Evolutionary conservation across 768 basidiomycete species (phyloP), one percentile per base, ranked within the genome.

Genomic region (Symmetrospora coprosmae): DNA sequence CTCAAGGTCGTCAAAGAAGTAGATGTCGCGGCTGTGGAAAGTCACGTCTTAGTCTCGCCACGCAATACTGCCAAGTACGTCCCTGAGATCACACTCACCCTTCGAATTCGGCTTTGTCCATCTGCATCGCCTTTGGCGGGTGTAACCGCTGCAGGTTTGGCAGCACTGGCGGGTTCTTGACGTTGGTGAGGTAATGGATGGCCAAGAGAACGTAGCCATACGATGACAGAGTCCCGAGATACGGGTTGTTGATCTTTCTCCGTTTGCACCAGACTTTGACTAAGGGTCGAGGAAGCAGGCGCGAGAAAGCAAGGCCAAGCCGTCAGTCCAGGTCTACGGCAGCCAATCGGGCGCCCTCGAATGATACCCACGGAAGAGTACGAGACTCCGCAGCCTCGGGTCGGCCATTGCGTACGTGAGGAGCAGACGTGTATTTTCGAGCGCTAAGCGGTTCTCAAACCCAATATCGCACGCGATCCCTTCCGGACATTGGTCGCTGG

Each of bases 221-320:
- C 53, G 90, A 92, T 56, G 87, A 91, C 52, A 99, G 77, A 1
- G 92, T 97, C 64, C 92, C 92, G 69, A 87, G 82, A 74, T 97
- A 99, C 11, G 92, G 90, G 50, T 90, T 94, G 74, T 99, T 99
- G 73, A 99, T 94, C 82, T 94, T 91, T 74, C 91, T 80, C 73
- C 89, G 80, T 75, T 96, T 99, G 68, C 87, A 87, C 92, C 92
- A 99, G 21, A 99, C 89, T 78, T 99, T 99, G 70, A 99, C 91
- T 97, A 66, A 6, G 40, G 49, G 27, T 50, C 38, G 17, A 4
- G 25, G 16, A 17, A 19, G 34, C 40, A 51, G 34, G 28, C 33
- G 39, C 31, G 17, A 45, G 35, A 3, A 37, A 4, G 7, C 41
- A 53, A 38, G 33, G 31, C 25, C 23, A 65, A 45, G 5, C 13